These are phyloP conservation scores for Quillaja saponaria DNA, from an alignment of 306 rosid genomes.

Conservation along the genomic window DNA sequence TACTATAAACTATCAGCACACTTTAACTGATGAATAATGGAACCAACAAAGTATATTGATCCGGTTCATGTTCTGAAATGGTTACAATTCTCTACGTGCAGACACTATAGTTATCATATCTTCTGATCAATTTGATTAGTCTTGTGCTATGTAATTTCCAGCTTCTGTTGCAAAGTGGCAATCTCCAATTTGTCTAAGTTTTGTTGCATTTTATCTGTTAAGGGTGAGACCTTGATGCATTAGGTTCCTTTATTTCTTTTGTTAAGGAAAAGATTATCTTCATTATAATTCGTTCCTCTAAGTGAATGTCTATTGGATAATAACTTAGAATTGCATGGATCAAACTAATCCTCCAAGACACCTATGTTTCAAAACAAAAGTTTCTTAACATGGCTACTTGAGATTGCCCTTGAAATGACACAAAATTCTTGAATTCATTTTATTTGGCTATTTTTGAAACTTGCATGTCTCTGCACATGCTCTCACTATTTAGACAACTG, in stretches of 20 bases:
- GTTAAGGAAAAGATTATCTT: slow-evolving; percentile 12
- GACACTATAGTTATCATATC: background rate
- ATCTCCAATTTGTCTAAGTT: slow-evolving; percentile 6
- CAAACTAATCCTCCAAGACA: no score
- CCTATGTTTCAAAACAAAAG: no score
- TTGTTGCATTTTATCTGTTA: slow-evolving; percentile 14
- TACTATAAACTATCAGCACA: background rate
- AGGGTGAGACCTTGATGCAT: background rate
- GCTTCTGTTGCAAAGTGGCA: slow-evolving; percentile 1
- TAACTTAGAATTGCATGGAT: no score
- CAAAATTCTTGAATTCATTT: no score
- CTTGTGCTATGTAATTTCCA: background rate
- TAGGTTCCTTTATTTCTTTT: slow-evolving; percentile 17
- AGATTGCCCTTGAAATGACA: no score
- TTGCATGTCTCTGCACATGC: no score
- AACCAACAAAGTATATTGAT: slow-evolving; percentile 13
- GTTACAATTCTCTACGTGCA: slow-evolving; percentile 9
- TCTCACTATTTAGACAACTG: background rate
- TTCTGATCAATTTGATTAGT: background rate
- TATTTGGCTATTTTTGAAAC: no score
- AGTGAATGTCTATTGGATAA: no score
- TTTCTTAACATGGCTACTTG: no score
- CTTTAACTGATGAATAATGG: background rate
- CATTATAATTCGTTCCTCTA: no score
- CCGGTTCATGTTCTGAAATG: background rate